Evolutionary conservation across 2,329 filamentous ascomycete genomes (phyloP).

Genomic region (Curvularia spicifera): DNA sequence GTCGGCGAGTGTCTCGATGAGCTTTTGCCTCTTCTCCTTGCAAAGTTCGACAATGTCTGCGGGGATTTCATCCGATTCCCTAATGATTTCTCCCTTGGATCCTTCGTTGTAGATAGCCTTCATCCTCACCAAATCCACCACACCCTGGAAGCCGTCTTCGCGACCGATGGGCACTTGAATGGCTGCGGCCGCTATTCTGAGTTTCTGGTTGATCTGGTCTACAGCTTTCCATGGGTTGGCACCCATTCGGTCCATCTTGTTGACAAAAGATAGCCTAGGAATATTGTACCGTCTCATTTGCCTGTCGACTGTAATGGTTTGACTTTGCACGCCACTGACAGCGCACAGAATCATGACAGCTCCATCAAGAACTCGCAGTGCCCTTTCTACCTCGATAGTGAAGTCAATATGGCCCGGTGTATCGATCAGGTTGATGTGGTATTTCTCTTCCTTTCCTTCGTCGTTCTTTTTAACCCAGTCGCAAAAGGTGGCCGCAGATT

Average conservation of each 20-base stretch:
- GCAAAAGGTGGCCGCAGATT: slow-evolving; percentile 96
- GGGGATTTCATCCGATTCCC: slow-evolving; percentile 80
- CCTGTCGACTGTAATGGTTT: slow-evolving; percentile 96
- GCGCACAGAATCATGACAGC: slow-evolving; percentile 99
- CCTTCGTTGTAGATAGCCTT: slow-evolving; percentile 93
- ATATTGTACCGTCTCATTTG: slow-evolving; percentile 99
- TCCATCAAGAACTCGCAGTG: slow-evolving; percentile 90
- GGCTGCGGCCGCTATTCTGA: slow-evolving; percentile 90
- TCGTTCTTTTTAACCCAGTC: slow-evolving; percentile 87
- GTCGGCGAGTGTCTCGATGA: slow-evolving; percentile 95
- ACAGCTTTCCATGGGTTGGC: slow-evolving; percentile 98
- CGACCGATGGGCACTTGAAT: slow-evolving; percentile 92
- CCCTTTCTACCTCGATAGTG: slow-evolving; percentile 97
- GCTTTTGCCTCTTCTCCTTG: slow-evolving; percentile 78
- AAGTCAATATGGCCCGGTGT: slow-evolving; percentile 99
- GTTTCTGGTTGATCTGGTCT: slow-evolving; percentile 95
- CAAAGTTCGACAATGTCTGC: slow-evolving; percentile 77
- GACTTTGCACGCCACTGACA: slow-evolving; percentile 94
- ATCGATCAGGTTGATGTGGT: slow-evolving; percentile 98
- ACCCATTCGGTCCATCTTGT: slow-evolving; percentile 99
- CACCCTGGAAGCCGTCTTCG: slow-evolving; percentile 90
- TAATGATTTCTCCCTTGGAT: slow-evolving; percentile 74
- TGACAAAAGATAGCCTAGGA: slow-evolving; percentile 92
- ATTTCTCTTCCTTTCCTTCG: slow-evolving; percentile 79
- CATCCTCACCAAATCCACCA: slow-evolving; percentile 92